These are phyloP conservation scores for Aspergillus thermomutatus DNA, from an alignment of 2,329 filamentous ascomycete genomes.

Conservation along the genomic window DNA sequence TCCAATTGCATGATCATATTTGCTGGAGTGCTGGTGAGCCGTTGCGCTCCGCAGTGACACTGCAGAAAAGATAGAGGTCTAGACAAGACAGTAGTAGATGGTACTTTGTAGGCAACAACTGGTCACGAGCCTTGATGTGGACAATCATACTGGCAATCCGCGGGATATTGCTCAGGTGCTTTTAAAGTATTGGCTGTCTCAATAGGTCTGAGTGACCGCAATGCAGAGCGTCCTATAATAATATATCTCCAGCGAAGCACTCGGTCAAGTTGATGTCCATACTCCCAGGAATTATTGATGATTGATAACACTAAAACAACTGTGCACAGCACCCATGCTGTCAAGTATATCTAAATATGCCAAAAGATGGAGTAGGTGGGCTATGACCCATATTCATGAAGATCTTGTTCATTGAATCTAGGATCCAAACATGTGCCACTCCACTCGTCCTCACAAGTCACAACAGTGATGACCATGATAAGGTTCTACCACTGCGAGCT, in stretches of 20 bases:
- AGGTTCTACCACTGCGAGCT: conserved; percentile 11
- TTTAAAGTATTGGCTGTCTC: background rate
- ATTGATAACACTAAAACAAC: background rate
- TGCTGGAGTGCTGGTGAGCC: background rate
- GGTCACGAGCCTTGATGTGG: background rate
- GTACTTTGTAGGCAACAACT: background rate
- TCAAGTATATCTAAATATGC: background rate
- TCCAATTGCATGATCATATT: background rate
- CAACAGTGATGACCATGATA: conserved; percentile 21
- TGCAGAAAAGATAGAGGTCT: background rate
- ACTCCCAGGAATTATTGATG: no score
- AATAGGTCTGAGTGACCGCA: background rate
- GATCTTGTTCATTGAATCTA: conserved; percentile 10
- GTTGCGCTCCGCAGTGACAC: background rate
- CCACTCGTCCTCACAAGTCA: conserved; percentile 13
- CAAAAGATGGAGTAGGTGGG: background rate
- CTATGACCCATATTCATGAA: conserved; percentile 15
- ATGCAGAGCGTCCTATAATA: background rate
- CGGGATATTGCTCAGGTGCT: background rate
- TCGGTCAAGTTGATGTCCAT: no score
- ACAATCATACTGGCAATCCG: background rate
- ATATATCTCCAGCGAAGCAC: background rate
- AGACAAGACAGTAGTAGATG: background rate
- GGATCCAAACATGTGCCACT: conserved; percentile 11
- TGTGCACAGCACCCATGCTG: background rate